Percentiles rank a stretch among this genome's conserved stretches.
Conservation (phyloP, 306 rosid species). For the Acacia acuminata region DNA sequence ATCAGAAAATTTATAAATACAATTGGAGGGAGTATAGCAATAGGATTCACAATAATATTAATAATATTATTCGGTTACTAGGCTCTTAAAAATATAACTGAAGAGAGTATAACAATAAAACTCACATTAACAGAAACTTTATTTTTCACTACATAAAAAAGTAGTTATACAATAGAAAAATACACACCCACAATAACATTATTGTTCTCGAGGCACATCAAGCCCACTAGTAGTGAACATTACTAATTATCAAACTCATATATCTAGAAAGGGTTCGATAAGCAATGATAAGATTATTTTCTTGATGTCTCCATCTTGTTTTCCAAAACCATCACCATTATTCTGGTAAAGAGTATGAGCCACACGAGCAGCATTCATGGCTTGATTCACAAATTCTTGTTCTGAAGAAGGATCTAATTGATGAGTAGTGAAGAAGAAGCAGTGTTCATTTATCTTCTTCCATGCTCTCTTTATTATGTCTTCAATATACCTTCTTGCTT, state of each 20-base stretch:
- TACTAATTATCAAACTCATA: background rate
- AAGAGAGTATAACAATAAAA: too few relatives aligned
- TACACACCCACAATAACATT: background rate
- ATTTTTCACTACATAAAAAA: too few relatives aligned
- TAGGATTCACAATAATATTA: too few relatives aligned
- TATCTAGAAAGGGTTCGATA: constrained; percentile 27
- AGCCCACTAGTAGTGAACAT: background rate
- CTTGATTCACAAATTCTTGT: constrained; percentile 16
- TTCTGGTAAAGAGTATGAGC: constrained; percentile 42
- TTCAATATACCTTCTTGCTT: constrained; percentile 28
- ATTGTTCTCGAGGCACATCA: background rate
- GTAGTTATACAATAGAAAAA: background rate
- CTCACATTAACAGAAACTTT: too few relatives aligned
- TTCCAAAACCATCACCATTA: constrained; percentile 39
- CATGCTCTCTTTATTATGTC: constrained; percentile 35
- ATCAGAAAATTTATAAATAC: too few relatives aligned
- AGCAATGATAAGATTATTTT: constrained; percentile 28
- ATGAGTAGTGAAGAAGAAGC: background rate
- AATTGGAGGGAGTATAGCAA: too few relatives aligned
- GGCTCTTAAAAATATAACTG: too few relatives aligned
- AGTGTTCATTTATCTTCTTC: constrained; percentile 42
- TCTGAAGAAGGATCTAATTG: background rate
- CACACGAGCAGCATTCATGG: constrained; percentile 38
- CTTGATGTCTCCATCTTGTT: constrained; percentile 32
- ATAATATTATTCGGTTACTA: too few relatives aligned